A percentile compares a stretch with the other conserved stretches of the same genome.
These are phyloP conservation scores for Spongospora subterranea DNA, from an alignment of 208 protist genomes.

Conservation along the genomic window DNA sequence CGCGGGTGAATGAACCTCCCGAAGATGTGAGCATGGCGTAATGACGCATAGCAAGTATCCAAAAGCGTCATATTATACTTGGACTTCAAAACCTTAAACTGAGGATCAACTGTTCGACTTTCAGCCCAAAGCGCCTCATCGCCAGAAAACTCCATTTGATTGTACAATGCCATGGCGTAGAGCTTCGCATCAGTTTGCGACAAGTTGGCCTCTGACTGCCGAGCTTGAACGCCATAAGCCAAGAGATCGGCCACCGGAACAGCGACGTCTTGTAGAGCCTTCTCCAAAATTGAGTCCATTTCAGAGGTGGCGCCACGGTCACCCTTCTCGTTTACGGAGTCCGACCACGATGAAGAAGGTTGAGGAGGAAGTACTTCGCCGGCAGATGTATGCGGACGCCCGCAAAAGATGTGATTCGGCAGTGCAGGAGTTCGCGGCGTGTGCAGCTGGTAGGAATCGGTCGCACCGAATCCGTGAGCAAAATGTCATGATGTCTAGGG, in stretches of 20 bases:
- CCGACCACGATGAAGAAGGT: background rate
- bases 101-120: background rate
- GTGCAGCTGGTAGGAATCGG: background rate
- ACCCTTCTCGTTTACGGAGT: background rate
- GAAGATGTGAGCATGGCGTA: background rate
- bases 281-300: too few species aligned
- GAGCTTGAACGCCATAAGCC: too few species aligned
- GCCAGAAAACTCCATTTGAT: background rate
- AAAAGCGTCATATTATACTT: background rate
- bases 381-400: background rate
- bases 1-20: background rate
- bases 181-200: background rate
- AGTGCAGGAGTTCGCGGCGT: background rate
- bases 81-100: background rate
- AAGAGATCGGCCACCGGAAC: background rate
- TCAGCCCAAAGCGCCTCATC: background rate
- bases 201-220: too few species aligned
- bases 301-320: background rate
- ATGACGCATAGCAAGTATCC: background rate
- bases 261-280: too few species aligned
- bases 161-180: constrained; percentile 11
- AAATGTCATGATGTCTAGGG: too few species aligned
- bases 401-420: background rate
- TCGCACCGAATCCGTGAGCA: too few species aligned
- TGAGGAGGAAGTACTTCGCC: background rate